These are phyloP conservation scores for Microbotryomycetes sp. DNA, from an alignment of 1,284 basidiomycete species.

Conservation along the genomic window DNA sequence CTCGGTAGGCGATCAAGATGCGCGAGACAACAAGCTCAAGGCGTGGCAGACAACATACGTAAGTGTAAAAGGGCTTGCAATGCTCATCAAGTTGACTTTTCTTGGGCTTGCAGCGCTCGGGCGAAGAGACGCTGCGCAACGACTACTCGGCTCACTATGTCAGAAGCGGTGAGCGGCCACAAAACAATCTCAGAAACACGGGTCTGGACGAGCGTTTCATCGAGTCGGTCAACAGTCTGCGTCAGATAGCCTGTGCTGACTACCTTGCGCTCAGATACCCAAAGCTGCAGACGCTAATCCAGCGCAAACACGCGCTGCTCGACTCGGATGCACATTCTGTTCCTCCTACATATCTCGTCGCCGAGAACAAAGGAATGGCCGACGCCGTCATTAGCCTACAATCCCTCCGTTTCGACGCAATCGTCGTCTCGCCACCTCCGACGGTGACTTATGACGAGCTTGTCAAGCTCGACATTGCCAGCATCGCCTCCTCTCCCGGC, in stretches of 20 bases:
- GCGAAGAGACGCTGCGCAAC: conserved; percentile 90
- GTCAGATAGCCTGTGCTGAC: neutral
- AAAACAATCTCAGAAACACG: conserved; percentile 81
- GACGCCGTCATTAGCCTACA: conserved; percentile 49
- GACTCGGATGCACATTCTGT: conserved; percentile 41
- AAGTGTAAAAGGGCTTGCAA: too few species aligned
- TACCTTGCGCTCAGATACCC: conserved; percentile 58
- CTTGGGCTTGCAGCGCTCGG: conserved; percentile 35
- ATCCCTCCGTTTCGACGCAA: conserved; percentile 79
- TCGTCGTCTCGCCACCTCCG: conserved; percentile 85
- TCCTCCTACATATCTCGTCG: conserved; percentile 58
- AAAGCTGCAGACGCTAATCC: conserved; percentile 57
- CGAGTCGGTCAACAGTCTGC: conserved; percentile 58
- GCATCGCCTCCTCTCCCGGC: conserved; percentile 79
- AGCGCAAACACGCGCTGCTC: conserved; percentile 27
- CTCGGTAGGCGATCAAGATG: neutral
- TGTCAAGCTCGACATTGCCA: conserved; percentile 62
- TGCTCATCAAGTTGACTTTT: neutral
- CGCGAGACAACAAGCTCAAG: neutral
- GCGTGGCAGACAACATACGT: neutral
- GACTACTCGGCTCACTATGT: conserved; percentile 90
- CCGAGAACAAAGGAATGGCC: conserved; percentile 1
- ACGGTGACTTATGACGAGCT: conserved; percentile 34
- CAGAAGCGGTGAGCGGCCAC: conserved; percentile 79
- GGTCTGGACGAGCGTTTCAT: conserved; percentile 78